Conservation (phyloP, 2,329 filamentous ascomycete species). For the Epichloe elymi region DNA sequence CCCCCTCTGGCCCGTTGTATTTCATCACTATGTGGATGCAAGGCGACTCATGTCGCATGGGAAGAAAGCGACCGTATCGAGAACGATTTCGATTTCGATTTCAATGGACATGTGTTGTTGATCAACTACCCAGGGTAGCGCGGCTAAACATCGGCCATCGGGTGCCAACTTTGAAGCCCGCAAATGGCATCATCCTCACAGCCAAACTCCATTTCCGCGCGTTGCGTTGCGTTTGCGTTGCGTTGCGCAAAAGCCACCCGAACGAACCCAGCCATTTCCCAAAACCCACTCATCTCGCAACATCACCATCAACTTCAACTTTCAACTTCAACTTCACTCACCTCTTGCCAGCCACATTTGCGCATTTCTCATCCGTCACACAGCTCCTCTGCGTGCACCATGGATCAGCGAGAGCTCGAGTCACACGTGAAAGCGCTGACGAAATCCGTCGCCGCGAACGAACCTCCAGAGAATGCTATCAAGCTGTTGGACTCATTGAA, state of each 20-base stretch:
- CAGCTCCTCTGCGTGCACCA: constrained; percentile 18
- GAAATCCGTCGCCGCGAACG: constrained; percentile 64
- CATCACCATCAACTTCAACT: not conserved
- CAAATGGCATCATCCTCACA: not conserved
- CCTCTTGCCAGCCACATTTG: not conserved
- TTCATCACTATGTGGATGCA: too few relatives aligned
- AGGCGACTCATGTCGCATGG: too few relatives aligned
- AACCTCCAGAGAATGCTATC: constrained; percentile 59
- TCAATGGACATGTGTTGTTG: too few relatives aligned
- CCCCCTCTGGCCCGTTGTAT: too few relatives aligned
- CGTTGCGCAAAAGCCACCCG: not conserved
- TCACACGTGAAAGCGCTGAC: constrained; percentile 64
- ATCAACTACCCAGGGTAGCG: not conserved
- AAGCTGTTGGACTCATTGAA: constrained; percentile 66
- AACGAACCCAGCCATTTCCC: not conserved
- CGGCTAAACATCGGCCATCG: constrained; percentile 4
- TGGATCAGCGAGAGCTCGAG: constrained; percentile 75
- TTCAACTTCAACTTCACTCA: not conserved
- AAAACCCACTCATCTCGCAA: not conserved
- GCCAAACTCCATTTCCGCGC: not conserved
- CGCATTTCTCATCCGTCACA: not conserved
- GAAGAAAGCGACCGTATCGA: too few relatives aligned
- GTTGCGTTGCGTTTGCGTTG: too few relatives aligned
- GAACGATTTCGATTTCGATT: too few relatives aligned
- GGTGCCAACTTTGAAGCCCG: not conserved